A percentile compares a stretch with the other conserved stretches of the same genome.
phyloP scores from a whole-genome alignment of 441 rosid genomes.

The Flueggea neowawraea region DNA sequence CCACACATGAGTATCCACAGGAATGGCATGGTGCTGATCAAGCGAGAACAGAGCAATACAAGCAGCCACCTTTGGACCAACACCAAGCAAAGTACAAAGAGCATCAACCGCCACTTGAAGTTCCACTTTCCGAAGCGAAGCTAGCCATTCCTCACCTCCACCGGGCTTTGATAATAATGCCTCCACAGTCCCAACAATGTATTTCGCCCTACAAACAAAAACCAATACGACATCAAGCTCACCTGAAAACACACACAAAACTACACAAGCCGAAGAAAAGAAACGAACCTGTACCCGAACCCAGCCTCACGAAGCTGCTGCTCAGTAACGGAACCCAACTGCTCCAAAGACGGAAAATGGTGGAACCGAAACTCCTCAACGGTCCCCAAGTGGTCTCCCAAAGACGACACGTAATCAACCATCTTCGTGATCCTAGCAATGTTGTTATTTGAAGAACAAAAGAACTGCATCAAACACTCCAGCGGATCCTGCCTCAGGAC shows the following conservation, averaged over 20 bases:
- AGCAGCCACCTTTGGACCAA: constrained; percentile 94
- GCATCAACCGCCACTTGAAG: constrained; percentile 57
- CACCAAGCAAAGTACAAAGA: constrained; percentile 81
- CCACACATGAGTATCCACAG: constrained; percentile 98
- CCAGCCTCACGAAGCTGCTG: constrained; percentile 73
- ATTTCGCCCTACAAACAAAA: constrained; percentile 57
- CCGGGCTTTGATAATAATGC: constrained; percentile 67
- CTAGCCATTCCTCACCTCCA: constrained; percentile 83
- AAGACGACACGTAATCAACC: constrained; percentile 72
- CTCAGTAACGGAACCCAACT: constrained; percentile 60
- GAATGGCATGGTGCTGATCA: constrained; percentile 91
- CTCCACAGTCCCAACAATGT: constrained; percentile 58
- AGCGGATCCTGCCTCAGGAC: constrained; percentile 89
- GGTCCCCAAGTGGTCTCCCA: constrained; percentile 58
- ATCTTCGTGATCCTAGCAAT: constrained; percentile 84
- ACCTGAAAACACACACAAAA: no score
- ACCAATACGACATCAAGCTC: not conserved
- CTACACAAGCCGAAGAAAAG: not conserved
- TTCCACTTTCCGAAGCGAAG: constrained; percentile 64
- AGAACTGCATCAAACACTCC: constrained; percentile 82
- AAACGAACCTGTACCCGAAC: constrained; percentile 79
- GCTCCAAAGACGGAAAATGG: constrained; percentile 75
- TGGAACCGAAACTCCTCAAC: constrained; percentile 69
- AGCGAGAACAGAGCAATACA: constrained; percentile 92
- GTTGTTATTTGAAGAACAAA: constrained; percentile 90